Evolutionary conservation across 192 early-diverging fungal genomes (phyloP), one percentile per base, ranked within the genome.

Genomic region (Linderina pennispora): DNA sequence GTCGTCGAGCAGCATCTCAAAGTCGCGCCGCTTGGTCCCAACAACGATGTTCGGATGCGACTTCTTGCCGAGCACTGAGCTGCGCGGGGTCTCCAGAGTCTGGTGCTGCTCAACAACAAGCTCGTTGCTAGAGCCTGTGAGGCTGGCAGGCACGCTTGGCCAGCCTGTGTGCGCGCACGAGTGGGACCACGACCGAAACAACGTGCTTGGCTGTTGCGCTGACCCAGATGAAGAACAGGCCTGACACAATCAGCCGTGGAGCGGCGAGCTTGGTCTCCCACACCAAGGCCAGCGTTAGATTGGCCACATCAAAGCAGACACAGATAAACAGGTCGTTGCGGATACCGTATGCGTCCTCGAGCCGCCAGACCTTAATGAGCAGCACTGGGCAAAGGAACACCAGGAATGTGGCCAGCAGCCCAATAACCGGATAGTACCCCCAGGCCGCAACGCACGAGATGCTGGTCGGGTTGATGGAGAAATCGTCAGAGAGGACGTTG

Each of bases 71-170:
- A n/a, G 28, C 28, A 31, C 28, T 11, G 28, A 8, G 28, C 11
- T 31, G 28, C 59, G 54, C 7, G 54, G 50, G 1, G 54, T 58
- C 4, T 48, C 65, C 19, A 50, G 28, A 5, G 28, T 53, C 43
- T 60, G 60, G 54, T 53, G 48, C 62, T 62, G 3, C 50, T 38
- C 8, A 35, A 45, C 44, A 58, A 18, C n/a, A 31, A 41, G 39
- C 44, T 63, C 25, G 59, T 55, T 8, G n/a, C n/a, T n/a, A n/a
- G n/a, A n/a, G n/a, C 66, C 55, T 26, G 62, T 58, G 50, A 70
- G 58, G 25, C 66, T 48, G 35, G 37, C 26, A 13, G 50, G 38
- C 6, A 70, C 60, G 33, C 57, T 54, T 37, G 51, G 59, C 32
- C 60, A 63, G 66, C 4, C 53, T 48, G 14, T 50, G 58, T 7